A percentile compares a stretch with the other conserved stretches of the same genome.
phyloP scores from a whole-genome alignment of 2,329 filamentous ascomycete genomes.

The Apiospora saccharicola region DNA sequence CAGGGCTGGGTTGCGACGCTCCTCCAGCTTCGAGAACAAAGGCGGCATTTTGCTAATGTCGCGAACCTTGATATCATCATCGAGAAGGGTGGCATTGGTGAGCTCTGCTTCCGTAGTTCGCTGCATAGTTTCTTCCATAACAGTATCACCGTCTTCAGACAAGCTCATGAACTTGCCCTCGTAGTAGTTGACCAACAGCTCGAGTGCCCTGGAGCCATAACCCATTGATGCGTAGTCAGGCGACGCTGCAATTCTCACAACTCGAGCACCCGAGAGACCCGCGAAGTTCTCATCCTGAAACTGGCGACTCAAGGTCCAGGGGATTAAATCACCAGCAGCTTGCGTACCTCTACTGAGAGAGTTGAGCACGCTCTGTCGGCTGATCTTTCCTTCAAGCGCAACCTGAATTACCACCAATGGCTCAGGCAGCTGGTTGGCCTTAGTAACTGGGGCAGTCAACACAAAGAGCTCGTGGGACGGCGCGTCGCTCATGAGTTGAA shows the following conservation, averaged over 20 bases:
- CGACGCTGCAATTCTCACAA: constrained; percentile 95
- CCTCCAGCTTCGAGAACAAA: constrained; percentile 85
- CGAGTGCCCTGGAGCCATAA: constrained; percentile 87
- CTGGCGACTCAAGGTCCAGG: constrained; percentile 96
- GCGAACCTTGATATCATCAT: constrained; percentile 88
- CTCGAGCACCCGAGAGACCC: constrained; percentile 85
- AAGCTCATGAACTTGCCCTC: constrained; percentile 90
- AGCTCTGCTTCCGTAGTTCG: constrained; percentile 86
- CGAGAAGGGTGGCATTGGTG: constrained; percentile 75
- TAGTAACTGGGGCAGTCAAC: constrained; percentile 83
- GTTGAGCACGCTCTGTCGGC: constrained; percentile 88
- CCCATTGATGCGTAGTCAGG: constrained; percentile 93
- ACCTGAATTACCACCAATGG: constrained; percentile 95
- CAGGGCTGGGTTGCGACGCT: constrained; percentile 79
- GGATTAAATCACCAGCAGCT: constrained; percentile 91
- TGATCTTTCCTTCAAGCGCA: constrained; percentile 93
- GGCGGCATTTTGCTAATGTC: constrained; percentile 94
- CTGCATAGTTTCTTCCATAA: constrained; percentile 70
- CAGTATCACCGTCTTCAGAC: constrained; percentile 70
- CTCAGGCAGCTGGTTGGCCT: constrained; percentile 83
- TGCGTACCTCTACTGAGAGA: constrained; percentile 88
- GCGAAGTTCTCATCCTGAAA: constrained; percentile 99
- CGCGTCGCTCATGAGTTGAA: constrained; percentile 87
- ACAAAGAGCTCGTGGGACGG: constrained; percentile 97
- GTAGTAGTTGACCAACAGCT: constrained; percentile 90